These are phyloP conservation scores for Venturia asperata DNA, from an alignment of 2,329 filamentous ascomycete genomes.

Conservation along the genomic window DNA sequence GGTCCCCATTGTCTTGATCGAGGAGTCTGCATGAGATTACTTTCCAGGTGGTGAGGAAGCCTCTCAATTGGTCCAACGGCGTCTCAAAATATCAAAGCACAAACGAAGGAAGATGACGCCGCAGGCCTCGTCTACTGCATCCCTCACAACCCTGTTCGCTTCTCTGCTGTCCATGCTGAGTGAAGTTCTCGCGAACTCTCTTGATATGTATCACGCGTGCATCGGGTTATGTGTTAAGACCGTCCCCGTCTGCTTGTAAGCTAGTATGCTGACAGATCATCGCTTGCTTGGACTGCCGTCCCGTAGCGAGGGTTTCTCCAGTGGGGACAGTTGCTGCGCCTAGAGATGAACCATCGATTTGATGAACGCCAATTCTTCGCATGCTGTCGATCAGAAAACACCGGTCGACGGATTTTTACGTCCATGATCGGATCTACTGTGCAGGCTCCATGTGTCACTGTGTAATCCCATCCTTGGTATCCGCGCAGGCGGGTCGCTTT, in stretches of 20 bases:
- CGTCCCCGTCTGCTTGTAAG: background rate
- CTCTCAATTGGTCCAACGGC: background rate
- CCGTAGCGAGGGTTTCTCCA: background rate
- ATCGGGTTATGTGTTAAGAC: background rate
- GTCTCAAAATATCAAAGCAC: background rate
- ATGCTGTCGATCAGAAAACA: too few species aligned
- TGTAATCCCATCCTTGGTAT: too few species aligned
- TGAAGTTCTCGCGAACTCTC: too few species aligned
- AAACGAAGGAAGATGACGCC: background rate
- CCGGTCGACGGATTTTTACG: too few species aligned
- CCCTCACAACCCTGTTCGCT: background rate
- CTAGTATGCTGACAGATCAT: background rate
- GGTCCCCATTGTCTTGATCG: background rate
- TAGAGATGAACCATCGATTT: too few species aligned
- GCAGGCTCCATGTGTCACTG: too few species aligned
- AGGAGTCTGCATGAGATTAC: background rate
- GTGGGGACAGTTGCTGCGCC: too few species aligned
- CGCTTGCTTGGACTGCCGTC: background rate
- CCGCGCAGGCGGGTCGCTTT: too few species aligned
- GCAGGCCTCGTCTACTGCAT: background rate
- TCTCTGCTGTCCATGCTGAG: background rate
- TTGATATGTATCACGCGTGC: background rate
- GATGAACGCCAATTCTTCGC: too few species aligned
- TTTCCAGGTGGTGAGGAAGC: background rate
- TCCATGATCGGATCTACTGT: too few species aligned